Evolutionary conservation across 352 stramenopile genomes (phyloP), one percentile per base, ranked within the genome.

Genomic region (Globisporangium abappressorium): DNA sequence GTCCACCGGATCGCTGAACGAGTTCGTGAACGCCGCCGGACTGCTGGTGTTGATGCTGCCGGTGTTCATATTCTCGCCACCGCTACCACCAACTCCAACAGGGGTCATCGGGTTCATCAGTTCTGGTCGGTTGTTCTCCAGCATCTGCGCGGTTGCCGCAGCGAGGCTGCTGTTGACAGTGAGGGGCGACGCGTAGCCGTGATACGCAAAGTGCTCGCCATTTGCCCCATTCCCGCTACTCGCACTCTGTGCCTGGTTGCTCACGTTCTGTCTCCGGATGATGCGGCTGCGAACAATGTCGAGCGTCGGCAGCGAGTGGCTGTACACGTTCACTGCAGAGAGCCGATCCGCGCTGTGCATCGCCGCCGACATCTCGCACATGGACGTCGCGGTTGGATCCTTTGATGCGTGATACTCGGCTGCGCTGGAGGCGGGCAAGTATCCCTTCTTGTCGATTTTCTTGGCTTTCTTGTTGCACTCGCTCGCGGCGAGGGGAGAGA

Each of bases 381-480:
- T 61, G 8, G 64, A 70, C 11, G 64, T 51, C 72, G 57, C 34
- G 36, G 65, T 65, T 9, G 46, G 33, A 24, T 79, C 64, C 12
- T 49, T 76, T 7, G 75, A 64, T 6, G 65, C 71, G 34, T 60
- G 71, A 34, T 80, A 30, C 56, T 61, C 56, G 33, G 33, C 15
- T 3, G 43, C 8, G 20, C 30, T 61, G 20, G 56, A 33, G 1
- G 33, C 72, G 36, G 68, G 62, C 41, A 76, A 38, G 28, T 81
- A 84, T 41, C 78, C 66, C 53, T 81, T 85, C 62, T 83, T 85
- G 66, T 79, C 71, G 41, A 83, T 66, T 72, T 88, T 88, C 71
- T 90, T 92, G 43, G 78, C 82, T 65, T 90, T 91, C 74, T 91
- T 92, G 65, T 87, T 87, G 61, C 78, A 77, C 43, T 84, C 83